Base-by-base conservation (phyloP, 2,329 filamentous ascomycete genomes). In the Alternaria longipes region DNA sequence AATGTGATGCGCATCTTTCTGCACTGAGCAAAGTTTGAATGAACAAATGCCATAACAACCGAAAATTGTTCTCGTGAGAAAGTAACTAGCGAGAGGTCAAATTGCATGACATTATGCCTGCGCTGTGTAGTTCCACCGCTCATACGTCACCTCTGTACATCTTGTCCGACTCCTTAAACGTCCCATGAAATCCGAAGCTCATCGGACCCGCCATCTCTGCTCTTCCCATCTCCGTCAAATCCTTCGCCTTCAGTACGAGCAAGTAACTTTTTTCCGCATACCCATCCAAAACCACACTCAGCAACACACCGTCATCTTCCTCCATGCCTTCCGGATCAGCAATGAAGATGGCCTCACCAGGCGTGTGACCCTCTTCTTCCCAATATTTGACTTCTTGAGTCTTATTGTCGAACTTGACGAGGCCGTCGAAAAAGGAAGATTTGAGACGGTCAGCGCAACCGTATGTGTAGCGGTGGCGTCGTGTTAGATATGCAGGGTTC, bases 341-440 rank as follows among this genome's bases (percentile, higher is more conserved):
- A 1, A 93, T 82, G 63, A 92, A 92, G 32, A 92, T 87, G 0
- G 89, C 82, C 75, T 92, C 90, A 2, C 90, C 87, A 0, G 90
- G 90, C 0, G 88, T 89, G 68, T 92, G 89, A 0, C 85, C 88
- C 1, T 79, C 73, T 0, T 81, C 81, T 11, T 84, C 81, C 90
- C 90, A 92, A 61, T 85, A 80, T 4, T 84, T 62, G 0, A 82
- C 80, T 28, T 82, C 81, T 11, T 84, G 79, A 0, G 85, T 89
- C 9, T 79, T 67, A 4, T 86, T 81, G 70, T 93, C 89, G 18
- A 87, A 89, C 77, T 92, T 92, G 66, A 84, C 83, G 28, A 92
- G 80, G 0, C 83, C 83, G 67, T 92, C 90, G 49, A 88, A 78
- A 40, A 91, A 81, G 0, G 87, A 86, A 40, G 85, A 88, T 44